Conservation (phyloP, 2,329 filamentous ascomycete genomes). For the Arthroderma sp. region DNA sequence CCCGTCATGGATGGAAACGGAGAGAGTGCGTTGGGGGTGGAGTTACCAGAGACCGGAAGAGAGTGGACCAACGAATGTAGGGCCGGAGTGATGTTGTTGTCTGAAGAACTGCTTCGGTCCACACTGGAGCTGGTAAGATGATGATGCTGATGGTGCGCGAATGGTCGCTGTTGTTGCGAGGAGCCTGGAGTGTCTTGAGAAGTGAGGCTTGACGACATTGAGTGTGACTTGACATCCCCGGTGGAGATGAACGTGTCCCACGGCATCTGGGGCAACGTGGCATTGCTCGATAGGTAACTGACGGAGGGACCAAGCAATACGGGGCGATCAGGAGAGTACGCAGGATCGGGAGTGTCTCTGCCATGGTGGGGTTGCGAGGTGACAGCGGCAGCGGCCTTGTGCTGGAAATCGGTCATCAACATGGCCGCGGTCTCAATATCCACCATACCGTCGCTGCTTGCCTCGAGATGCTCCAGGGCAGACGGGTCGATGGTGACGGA, state of each 20-base stretch:
- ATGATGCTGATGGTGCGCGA: constrained; percentile 46
- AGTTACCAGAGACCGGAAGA: constrained; percentile 53
- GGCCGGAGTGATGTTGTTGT: constrained; percentile 49
- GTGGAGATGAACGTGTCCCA: constrained; percentile 81
- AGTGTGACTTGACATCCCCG: constrained; percentile 61
- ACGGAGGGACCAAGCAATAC: constrained; percentile 65
- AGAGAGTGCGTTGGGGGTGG: constrained; percentile 60
- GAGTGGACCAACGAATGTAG: constrained; percentile 62
- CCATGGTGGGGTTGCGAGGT: constrained; percentile 38
- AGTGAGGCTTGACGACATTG: constrained; percentile 52
- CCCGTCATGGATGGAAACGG: constrained; percentile 57
- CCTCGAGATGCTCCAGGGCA: constrained; percentile 57
- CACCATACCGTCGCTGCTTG: constrained; percentile 77
- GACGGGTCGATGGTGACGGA: constrained; percentile 71
- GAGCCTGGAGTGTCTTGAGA: constrained; percentile 48
- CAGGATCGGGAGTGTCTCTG: constrained; percentile 37
- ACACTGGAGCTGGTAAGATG: constrained; percentile 56
- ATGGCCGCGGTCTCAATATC: constrained; percentile 96
- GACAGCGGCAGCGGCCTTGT: constrained; percentile 72
- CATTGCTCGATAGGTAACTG: constrained; percentile 63
- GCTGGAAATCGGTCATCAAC: constrained; percentile 95
- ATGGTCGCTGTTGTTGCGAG: constrained; percentile 42
- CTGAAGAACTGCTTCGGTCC: constrained; percentile 47
- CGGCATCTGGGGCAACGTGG: constrained; percentile 71
- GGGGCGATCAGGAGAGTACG: constrained; percentile 59